Percentiles rank a stretch among this genome's conserved stretches.
phyloP scores from a whole-genome alignment of 257 asterid species.

The Primulina eburnea region DNA sequence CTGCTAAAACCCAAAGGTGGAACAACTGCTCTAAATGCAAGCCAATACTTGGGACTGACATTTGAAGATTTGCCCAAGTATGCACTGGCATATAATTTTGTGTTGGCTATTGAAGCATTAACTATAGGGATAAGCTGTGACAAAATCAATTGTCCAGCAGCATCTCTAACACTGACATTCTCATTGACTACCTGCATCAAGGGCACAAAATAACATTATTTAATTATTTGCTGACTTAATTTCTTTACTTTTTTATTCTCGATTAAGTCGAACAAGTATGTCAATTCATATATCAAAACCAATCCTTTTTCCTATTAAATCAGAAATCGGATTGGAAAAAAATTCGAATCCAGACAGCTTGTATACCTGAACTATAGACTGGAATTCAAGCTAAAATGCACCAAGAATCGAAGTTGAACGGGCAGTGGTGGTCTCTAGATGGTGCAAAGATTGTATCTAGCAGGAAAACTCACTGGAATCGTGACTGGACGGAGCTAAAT shows the following conservation, averaged over 20 bases:
- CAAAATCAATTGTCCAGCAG: slow-evolving; percentile 35
- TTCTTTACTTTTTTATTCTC: not conserved
- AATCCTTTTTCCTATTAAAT: not conserved
- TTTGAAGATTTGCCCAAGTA: slow-evolving; percentile 32
- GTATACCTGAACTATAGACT: no score
- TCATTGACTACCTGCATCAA: not conserved
- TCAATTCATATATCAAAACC: not conserved
- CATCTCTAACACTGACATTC: slow-evolving; percentile 27
- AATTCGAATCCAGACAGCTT: no score
- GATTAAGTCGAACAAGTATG: not conserved
- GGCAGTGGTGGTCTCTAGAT: no score
- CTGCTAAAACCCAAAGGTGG: slow-evolving; percentile 44
- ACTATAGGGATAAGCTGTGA: slow-evolving; percentile 39
- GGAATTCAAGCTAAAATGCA: no score
- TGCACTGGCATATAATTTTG: slow-evolving; percentile 34
- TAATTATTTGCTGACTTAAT: not conserved
- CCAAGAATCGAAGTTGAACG: no score
- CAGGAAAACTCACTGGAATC: no score
- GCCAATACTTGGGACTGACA: slow-evolving; percentile 37
- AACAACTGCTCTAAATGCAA: slow-evolving; percentile 33
- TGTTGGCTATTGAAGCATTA: slow-evolving; percentile 29
- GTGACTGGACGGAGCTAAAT: no score
- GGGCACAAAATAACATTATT: not conserved
- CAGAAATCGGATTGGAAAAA: no score
- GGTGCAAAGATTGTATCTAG: no score